Evolutionary conservation across 306 rosid species (phyloP).

Genomic region (Trichosanthes truncata): DNA sequence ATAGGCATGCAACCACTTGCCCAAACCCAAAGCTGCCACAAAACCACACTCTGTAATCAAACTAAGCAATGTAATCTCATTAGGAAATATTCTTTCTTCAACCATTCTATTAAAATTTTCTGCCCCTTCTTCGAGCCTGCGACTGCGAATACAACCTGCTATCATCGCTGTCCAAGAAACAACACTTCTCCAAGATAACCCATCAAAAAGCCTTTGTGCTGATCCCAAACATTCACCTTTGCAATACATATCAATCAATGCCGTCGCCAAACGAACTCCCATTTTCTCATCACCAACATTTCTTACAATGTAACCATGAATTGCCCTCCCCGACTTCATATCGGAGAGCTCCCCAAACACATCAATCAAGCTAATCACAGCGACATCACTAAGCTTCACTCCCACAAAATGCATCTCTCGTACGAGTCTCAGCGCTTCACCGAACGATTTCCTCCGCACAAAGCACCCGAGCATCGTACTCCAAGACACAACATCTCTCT

Average conservation of each 20-base stretch:
- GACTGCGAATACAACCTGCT: conserved; percentile 29
- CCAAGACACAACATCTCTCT: conserved; percentile 57
- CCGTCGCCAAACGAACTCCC: conserved; percentile 25
- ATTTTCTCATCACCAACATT: conserved; percentile 21
- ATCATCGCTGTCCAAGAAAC: conserved; percentile 50
- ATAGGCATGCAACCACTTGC: conserved; percentile 46
- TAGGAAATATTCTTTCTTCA: conserved; percentile 31
- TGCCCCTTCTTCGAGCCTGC: conserved; percentile 17
- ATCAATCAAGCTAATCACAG: conserved; percentile 38
- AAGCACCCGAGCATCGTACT: conserved; percentile 49
- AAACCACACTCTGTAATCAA: conserved; percentile 42
- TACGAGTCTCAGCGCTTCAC: conserved; percentile 38
- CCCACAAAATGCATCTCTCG: conserved; percentile 29
- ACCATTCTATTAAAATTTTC: conserved; percentile 32
- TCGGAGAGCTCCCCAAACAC: conserved; percentile 27
- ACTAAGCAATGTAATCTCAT: conserved; percentile 49
- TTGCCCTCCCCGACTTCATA: conserved; percentile 33
- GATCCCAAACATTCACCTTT: conserved; percentile 29
- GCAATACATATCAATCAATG: conserved; percentile 48
- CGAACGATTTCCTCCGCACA: conserved; percentile 22
- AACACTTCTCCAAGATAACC: conserved; percentile 24
- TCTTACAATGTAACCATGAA: conserved; percentile 46
- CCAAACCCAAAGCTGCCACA: conserved; percentile 27
- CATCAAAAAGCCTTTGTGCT: conserved; percentile 33
- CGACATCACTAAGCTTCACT: conserved; percentile 37